phyloP scores from a whole-genome alignment of 495 filamentous ascomycete species.

The Penicillium taxi region DNA sequence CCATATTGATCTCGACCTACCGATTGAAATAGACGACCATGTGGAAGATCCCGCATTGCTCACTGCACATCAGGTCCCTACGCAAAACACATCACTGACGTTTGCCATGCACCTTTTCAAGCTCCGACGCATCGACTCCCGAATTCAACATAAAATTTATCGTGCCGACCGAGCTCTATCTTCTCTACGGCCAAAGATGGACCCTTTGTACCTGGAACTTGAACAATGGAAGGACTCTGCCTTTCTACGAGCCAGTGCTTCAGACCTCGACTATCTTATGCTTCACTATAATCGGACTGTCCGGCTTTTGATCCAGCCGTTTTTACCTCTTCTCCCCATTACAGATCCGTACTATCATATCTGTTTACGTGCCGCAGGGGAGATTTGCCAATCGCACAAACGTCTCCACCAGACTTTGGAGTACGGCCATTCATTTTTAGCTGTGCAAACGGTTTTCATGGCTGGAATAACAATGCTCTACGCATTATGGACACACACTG shows the following conservation, averaged over 20 bases:
- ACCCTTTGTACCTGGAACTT: slow-evolving; percentile 40
- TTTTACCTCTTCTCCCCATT: slow-evolving; percentile 41
- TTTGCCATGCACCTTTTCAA: slow-evolving; percentile 44
- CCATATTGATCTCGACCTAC: slow-evolving; percentile 45
- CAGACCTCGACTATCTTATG: slow-evolving; percentile 43
- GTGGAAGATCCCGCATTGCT: slow-evolving; percentile 36
- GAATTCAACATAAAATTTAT: slow-evolving; percentile 49
- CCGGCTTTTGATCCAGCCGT: slow-evolving; percentile 45
- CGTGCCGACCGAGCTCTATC: slow-evolving; percentile 43
- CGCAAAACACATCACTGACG: slow-evolving; percentile 36
- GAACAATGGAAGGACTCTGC: slow-evolving; percentile 46
- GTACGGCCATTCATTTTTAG: slow-evolving; percentile 49
- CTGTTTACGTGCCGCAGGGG: slow-evolving; percentile 42
- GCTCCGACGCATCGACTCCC: slow-evolving; percentile 45
- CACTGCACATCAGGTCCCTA: slow-evolving; percentile 23
- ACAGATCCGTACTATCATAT: slow-evolving; percentile 45
- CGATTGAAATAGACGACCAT: slow-evolving; percentile 42
- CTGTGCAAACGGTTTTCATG: slow-evolving; percentile 50
- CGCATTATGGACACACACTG: slow-evolving; percentile 40
- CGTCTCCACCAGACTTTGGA: slow-evolving; percentile 44
- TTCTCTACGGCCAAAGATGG: slow-evolving; percentile 41
- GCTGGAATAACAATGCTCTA: slow-evolving; percentile 47
- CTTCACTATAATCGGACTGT: slow-evolving; percentile 47
- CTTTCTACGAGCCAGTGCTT: slow-evolving; percentile 27
- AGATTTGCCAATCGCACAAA: slow-evolving; percentile 49